Evolutionary conservation across 2,329 filamentous ascomycete species (phyloP), one percentile per base, ranked within the genome.

Genomic region (Fusarium sp.): DNA sequence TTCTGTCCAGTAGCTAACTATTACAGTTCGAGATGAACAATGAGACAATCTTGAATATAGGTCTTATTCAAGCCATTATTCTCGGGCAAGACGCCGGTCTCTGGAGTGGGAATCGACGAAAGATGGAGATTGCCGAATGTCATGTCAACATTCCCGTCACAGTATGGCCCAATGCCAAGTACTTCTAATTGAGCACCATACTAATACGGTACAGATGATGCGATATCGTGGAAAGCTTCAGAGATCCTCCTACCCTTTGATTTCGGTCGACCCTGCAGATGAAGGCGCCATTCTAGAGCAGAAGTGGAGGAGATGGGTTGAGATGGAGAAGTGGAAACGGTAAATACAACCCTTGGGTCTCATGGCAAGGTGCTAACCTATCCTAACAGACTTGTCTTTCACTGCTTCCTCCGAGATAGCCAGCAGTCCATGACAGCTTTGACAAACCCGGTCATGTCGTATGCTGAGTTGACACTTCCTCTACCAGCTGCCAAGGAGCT

Each of bases 341-440:
- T 88, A 71, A 62, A 75, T 14, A 56, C 24, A 17, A 38, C 6
- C 22, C 12, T 17, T 22, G 8, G 4, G 27, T 17, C 5, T 61
- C 10, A 17, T 40, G 27, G n/a, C 22, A 9, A 20, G 24, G 53
- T 70, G 57, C 72, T 75, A 62, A 72, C 58, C 63, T 44, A 60
- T 38, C 12, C 6, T 62, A 14, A 71, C 46, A 88, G 88, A 38
- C 87, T 94, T 3, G 88, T 89, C 4, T 91, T 92, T 67, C 90
- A 92, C 76, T 83, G 89, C 16, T 92, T 92, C 72, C 81, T 92
- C 6, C 87, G 91, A 65, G 92, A 94, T 75, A 86, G 90, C 0
- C 90, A 93, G 69, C 86, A 88, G 5, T 93, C 92, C 3, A 92
- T 94, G 83, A 89, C 90, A 2, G 85, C 92, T 5, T 84, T 92